These are phyloP conservation scores for Sesbania bispinosa DNA, from an alignment of 306 rosid genomes.

Conservation along the genomic window DNA sequence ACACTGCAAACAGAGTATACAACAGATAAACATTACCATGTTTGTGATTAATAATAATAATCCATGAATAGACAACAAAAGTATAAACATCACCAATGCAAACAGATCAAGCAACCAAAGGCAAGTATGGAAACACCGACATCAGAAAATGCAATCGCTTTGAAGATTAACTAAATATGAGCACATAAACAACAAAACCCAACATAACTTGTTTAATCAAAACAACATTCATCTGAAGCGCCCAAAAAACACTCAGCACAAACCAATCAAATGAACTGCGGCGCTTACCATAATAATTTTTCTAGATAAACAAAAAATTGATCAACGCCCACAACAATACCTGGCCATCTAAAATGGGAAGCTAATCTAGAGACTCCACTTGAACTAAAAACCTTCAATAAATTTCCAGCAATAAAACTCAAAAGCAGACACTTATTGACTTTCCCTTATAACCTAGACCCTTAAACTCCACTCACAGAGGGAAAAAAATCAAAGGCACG, in stretches of 20 bases:
- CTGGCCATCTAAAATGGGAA: background rate
- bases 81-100: background rate
- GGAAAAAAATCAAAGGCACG: background rate
- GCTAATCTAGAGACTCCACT: too few species aligned
- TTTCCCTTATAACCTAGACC: too few species aligned
- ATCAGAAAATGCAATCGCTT: background rate
- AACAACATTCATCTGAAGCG: background rate
- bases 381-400: background rate
- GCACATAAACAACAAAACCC: background rate
- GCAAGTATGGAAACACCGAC: background rate
- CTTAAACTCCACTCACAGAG: background rate
- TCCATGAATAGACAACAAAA: background rate
- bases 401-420: background rate
- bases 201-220: background rate
- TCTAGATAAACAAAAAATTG: background rate
- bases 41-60: background rate
- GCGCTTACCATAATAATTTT: background rate
- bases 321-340: background rate
- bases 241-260: background rate
- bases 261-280: background rate
- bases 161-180: background rate
- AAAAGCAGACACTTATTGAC: background rate
- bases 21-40: background rate
- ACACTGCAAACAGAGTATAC: constrained; percentile 22
- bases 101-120: background rate